These are phyloP conservation scores for Boletus sensibilis DNA, from an alignment of 768 basidiomycete genomes.

Conservation along the genomic window DNA sequence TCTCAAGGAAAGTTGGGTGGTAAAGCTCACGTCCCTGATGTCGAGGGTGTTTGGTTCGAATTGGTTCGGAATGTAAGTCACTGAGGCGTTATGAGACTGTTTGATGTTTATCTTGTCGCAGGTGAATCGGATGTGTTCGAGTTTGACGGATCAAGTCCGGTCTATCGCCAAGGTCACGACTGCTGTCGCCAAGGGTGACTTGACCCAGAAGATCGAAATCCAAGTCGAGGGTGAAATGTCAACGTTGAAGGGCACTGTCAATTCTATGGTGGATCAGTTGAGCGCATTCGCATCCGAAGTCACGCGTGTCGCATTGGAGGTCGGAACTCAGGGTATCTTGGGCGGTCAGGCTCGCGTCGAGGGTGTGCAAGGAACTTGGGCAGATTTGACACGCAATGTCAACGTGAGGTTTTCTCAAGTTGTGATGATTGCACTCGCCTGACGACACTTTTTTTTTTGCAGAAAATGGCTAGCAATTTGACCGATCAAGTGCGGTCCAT, in stretches of 20 bases:
- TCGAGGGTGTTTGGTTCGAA: constrained; percentile 90
- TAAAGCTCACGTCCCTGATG: constrained; percentile 83
- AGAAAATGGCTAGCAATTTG: constrained; percentile 88
- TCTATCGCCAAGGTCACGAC: constrained; percentile 85
- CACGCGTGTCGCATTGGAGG: constrained; percentile 81
- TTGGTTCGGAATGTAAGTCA: constrained; percentile 66
- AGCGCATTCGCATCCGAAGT: constrained; percentile 85
- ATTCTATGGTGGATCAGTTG: constrained; percentile 92
- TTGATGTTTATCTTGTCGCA: constrained; percentile 23
- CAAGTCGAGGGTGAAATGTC: constrained; percentile 87
- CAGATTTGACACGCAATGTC: constrained; percentile 84
- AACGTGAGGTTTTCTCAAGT: constrained; percentile 51
- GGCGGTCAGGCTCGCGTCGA: constrained; percentile 90
- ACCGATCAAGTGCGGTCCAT: constrained; percentile 90
- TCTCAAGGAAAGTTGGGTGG: constrained; percentile 88
- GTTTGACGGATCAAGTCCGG: constrained; percentile 77
- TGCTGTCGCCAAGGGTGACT: constrained; percentile 86
- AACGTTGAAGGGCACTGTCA: constrained; percentile 79
- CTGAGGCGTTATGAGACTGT: not conserved
- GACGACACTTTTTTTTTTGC: constrained; percentile 1
- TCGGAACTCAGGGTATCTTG: constrained; percentile 87
- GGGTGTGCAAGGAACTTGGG: constrained; percentile 93
- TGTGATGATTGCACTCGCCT: not conserved
- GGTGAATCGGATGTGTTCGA: constrained; percentile 82
- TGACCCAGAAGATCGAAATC: constrained; percentile 92